Base-by-base conservation (phyloP, 2,329 filamentous ascomycete species). In the Monosporascus sp. region DNA sequence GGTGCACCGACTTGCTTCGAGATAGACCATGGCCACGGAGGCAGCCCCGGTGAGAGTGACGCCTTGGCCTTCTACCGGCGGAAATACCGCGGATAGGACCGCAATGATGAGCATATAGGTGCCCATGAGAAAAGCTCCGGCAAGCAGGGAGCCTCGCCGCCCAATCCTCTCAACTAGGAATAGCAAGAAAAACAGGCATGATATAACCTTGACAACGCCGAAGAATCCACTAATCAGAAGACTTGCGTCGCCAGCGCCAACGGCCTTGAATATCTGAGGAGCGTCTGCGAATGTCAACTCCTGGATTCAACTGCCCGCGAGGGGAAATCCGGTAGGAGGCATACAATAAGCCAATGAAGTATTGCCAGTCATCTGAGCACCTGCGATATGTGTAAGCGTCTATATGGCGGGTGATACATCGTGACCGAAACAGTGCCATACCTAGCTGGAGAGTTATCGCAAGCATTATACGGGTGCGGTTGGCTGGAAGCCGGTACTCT, bases 221-320 rank as follows among this genome's bases (percentile, higher is more conserved):
- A 81, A 80, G 64, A 80, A 78, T 9, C 77, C 78, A 1, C 75
- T 79, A 50, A 80, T 70, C 7, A 80, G 67, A 40, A 78, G 73
- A 31, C 69, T 66, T n/a, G 74, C 68, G 43, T 72, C 64, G 5
- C 76, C 75, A 6, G 76, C 75, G 4, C 77, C 77, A 9, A 80
- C 74, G 3, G 75, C 70, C 15, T 68, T 67, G 64, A 80, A 80
- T 41, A 80, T 75, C 59, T 80, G 78, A 1, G 74, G 77, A 1
- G 76, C 76, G 58, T 77, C 69, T 71, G 22, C 6, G 7, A 45
- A 24, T 26, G n/a, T 53, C 38, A 52, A 64, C 62, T 60, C n/a
- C n/a, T 45, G 7, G 43, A 28, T 46, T 11, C 17, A 26, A 6
- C n/a, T 22, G 4, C n/a, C 22, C 2, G 35, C 2, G 8, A 24